Conservation (phyloP, 2,329 filamentous ascomycete genomes). For the Phaeophleospora eucalypticola region DNA sequence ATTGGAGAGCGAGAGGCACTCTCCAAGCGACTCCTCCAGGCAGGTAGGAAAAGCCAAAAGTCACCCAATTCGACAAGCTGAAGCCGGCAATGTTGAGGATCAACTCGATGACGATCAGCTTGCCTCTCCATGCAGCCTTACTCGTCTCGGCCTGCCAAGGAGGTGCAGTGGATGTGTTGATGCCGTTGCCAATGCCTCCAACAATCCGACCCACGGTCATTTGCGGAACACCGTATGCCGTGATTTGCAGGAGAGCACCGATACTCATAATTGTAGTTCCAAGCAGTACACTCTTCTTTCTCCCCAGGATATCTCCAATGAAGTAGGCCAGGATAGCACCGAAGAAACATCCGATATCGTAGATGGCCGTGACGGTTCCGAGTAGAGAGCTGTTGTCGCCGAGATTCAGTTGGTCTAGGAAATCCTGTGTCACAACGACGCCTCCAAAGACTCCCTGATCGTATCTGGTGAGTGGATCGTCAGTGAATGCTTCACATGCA, state of each 20-base stretch:
- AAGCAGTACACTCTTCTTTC: conserved; percentile 46
- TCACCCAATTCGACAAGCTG: conserved; percentile 50
- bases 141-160: conserved; percentile 52
- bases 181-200: conserved; percentile 48
- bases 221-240: conserved; percentile 40
- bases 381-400: conserved; percentile 30
- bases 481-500: conserved; percentile 1
- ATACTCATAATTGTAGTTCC: conserved; percentile 49
- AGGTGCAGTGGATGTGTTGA: conserved; percentile 46
- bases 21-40: conserved; percentile 43
- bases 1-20: conserved; percentile 47
- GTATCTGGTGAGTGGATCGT: too few species aligned
- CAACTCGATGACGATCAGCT: conserved; percentile 38
- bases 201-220: conserved; percentile 50
- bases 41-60: conserved; percentile 48
- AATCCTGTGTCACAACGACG: conserved; percentile 45
- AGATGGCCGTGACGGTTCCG: conserved; percentile 51
- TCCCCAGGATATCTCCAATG: conserved; percentile 46
- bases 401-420: conserved; percentile 15
- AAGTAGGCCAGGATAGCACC: conserved; percentile 50
- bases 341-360: conserved; percentile 58
- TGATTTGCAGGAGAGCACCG: conserved; percentile 47
- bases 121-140: conserved; percentile 39
- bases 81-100: conserved; percentile 49
- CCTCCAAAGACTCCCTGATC: conserved; percentile 50